Percentiles rank a stretch among this genome's conserved stretches.
Evolutionary conservation across 1,284 basidiomycete genomes (phyloP).

Genomic region (Marasmius sp.): DNA sequence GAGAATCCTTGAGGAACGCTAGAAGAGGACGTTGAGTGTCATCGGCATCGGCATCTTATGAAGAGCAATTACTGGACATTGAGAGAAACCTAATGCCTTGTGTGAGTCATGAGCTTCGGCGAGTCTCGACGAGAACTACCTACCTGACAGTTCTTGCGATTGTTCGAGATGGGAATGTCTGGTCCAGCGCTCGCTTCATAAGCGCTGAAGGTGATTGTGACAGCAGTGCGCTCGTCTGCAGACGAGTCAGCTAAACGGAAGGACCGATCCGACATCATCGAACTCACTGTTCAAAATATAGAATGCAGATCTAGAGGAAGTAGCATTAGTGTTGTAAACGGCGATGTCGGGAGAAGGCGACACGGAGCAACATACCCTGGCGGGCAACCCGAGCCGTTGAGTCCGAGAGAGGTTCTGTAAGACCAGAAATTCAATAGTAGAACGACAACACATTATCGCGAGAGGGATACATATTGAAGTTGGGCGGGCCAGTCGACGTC

Average conservation of each 20-base stretch:
- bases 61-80: slow-evolving; percentile 17
- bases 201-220: slow-evolving; percentile 24
- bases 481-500: neutral
- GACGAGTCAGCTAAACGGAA: neutral
- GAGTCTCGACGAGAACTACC: neutral
- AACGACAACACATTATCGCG: neutral
- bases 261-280: neutral
- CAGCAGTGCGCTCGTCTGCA: slow-evolving; percentile 21
- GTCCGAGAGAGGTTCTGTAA: neutral
- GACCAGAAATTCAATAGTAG: slow-evolving; percentile 5
- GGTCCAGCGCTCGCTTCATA: slow-evolving; percentile 22
- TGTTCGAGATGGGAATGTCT: slow-evolving; percentile 18
- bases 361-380: slow-evolving; percentile 15
- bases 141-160: slow-evolving; percentile 24
- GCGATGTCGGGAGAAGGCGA: neutral
- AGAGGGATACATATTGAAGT: neutral
- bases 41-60: neutral
- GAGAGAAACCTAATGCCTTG: slow-evolving; percentile 5
- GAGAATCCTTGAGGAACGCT: slow-evolving; percentile 25
- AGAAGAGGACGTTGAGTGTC: neutral
- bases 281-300: slow-evolving; percentile 8
- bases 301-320: slow-evolving; percentile 3
- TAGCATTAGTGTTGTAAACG: neutral
- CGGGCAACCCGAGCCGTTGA: slow-evolving; percentile 24
- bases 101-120: neutral